phyloP scores from a whole-genome alignment of 2,329 filamentous ascomycete genomes.

The Colletotrichum kahawae region DNA sequence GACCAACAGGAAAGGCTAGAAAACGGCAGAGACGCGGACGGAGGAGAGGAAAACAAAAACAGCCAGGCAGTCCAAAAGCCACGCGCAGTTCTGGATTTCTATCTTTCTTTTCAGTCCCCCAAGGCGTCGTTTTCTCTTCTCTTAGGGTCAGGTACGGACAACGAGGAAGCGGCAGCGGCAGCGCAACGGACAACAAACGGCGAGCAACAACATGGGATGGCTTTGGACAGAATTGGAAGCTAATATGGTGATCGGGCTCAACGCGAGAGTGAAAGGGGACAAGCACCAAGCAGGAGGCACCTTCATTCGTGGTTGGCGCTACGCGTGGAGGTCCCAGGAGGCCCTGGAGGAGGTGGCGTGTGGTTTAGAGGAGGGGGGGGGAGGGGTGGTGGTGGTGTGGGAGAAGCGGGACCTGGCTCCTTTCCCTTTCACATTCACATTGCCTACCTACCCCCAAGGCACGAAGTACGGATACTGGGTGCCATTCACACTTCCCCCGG shows the following conservation, averaged over 20 bases:
- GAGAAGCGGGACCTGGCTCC: not conserved
- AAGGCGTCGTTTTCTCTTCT: not conserved
- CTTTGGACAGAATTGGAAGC: constrained; percentile 17
- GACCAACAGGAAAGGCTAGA: not conserved
- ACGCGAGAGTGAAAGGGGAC: constrained; percentile 16
- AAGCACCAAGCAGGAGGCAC: constrained; percentile 9
- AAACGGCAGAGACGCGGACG: not conserved
- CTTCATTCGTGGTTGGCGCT: constrained; percentile 15
- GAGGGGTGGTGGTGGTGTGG: not conserved
- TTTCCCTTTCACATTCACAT: not conserved
- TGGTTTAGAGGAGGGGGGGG: not conserved
- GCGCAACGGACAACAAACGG: not conserved
- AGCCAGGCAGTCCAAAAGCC: not conserved
- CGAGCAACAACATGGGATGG: not conserved
- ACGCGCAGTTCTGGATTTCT: constrained; percentile 5
- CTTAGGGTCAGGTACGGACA: constrained; percentile 2
- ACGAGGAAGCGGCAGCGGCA: not conserved
- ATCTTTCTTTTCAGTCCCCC: not conserved
- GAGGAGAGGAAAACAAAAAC: not conserved
- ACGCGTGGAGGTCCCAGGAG: not conserved
- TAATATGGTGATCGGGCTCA: constrained; percentile 18
- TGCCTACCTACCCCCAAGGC: not conserved
- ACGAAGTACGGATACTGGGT: not conserved
- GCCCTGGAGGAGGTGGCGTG: not conserved
- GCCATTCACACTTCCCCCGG: not conserved